phyloP scores from a whole-genome alignment of 768 basidiomycete genomes.

The Tulasnella calospora region DNA sequence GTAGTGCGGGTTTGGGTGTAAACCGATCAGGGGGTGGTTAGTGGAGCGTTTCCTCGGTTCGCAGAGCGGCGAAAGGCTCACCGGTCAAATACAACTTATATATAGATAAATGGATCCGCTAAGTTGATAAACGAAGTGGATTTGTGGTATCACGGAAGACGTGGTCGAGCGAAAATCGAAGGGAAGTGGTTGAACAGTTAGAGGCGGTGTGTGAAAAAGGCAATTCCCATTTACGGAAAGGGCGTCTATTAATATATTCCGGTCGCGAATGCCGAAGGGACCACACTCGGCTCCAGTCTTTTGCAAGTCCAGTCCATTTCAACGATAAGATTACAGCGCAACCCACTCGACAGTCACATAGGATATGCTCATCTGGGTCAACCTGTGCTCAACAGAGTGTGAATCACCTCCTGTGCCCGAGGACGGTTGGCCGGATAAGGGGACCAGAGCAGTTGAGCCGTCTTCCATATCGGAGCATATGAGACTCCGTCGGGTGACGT shows the following conservation, averaged over 20 bases:
- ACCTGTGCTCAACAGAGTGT: background rate
- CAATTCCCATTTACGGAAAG: background rate
- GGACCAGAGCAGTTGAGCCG: slow-evolving; percentile 15
- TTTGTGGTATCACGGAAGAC: background rate
- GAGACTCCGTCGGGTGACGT: slow-evolving; percentile 15
- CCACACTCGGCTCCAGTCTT: background rate
- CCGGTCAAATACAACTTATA: background rate
- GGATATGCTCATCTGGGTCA: background rate
- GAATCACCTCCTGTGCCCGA: slow-evolving; percentile 19
- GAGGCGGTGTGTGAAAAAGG: background rate
- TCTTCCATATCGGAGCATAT: slow-evolving; percentile 13
- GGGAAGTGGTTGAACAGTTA: background rate
- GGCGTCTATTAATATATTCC: background rate
- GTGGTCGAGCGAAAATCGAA: background rate
- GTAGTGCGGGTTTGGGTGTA: background rate
- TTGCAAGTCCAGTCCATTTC: slow-evolving; percentile 1
- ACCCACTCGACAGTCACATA: background rate
- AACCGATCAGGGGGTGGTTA: background rate
- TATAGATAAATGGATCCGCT: background rate
- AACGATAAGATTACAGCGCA: background rate
- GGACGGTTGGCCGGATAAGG: slow-evolving; percentile 12
- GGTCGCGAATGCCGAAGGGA: background rate
- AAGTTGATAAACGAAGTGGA: background rate
- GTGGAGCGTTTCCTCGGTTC: background rate
- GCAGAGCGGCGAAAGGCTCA: background rate